A percentile compares a stretch with the other conserved stretches of the same genome.
phyloP scores from a whole-genome alignment of 371 early-diverging fungal genomes.

The Lichtheimia ramosa region DNA sequence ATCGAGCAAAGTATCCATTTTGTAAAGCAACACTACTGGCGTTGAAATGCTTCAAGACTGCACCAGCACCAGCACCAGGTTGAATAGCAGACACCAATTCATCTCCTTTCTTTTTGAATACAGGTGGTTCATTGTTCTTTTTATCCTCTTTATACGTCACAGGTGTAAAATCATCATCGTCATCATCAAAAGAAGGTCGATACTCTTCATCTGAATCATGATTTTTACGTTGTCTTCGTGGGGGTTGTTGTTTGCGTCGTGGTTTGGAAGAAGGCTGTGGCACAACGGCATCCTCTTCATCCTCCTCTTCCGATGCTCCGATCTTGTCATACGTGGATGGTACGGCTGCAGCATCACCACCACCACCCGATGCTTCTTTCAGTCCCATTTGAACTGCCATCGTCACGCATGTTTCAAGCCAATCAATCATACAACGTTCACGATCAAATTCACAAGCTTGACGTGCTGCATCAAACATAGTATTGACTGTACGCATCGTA shows the following conservation, averaged over 20 bases:
- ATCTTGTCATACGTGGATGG: conserved; percentile 2
- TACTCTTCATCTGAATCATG: conserved; percentile 43
- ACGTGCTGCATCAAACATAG: conserved; percentile 33
- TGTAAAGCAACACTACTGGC: conserved; percentile 13
- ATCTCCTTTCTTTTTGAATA: background rate
- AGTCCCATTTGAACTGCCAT: conserved; percentile 26
- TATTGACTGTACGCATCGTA: conserved; percentile 26
- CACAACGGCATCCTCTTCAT: conserved; percentile 21
- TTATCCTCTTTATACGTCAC: background rate
- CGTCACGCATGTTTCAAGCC: conserved; percentile 43
- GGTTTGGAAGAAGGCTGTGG: background rate
- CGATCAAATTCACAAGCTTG: conserved; percentile 21
- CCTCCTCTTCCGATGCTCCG: conserved; percentile 13
- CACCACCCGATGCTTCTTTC: background rate
- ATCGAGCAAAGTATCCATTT: conserved; percentile 33
- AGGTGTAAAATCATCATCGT: conserved; percentile 9
- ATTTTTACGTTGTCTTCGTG: conserved; percentile 12
- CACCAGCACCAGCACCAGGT: conserved; percentile 34
- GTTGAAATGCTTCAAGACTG: conserved; percentile 25
- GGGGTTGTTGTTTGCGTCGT: background rate
- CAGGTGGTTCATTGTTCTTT: background rate
- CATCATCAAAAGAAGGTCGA: conserved; percentile 26
- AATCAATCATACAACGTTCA: conserved; percentile 37
- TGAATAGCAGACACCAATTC: conserved; percentile 9
- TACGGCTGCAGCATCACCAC: background rate